These are phyloP conservation scores for Metschnikowia drakensbergensis DNA, from an alignment of 805 yeast species.

Conservation along the genomic window DNA sequence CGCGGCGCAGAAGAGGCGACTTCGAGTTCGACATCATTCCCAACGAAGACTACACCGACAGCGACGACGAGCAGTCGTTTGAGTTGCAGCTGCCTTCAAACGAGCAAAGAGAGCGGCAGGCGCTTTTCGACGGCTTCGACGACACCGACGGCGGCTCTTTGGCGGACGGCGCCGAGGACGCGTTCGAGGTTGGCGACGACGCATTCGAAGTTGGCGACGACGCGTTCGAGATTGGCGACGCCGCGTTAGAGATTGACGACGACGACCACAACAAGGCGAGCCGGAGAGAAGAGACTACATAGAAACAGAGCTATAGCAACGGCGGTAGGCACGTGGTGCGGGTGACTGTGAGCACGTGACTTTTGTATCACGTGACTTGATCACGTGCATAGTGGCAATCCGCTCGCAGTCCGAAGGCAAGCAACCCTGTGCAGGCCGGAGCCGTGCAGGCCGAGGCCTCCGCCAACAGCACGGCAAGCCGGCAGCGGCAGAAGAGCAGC, in stretches of 20 bases:
- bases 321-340: background rate
- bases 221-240: conserved; percentile 29
- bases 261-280: no score
- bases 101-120: conserved; percentile 36
- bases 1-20: conserved; percentile 58
- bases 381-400: background rate
- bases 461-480: no score
- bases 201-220: no score
- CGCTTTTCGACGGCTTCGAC: conserved; percentile 40
- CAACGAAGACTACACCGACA: conserved; percentile 52
- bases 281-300: no score
- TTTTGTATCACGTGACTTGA: background rate
- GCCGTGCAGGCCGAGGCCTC: no score
- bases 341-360: background rate
- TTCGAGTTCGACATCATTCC: conserved; percentile 77
- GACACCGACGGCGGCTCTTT: conserved; percentile 24
- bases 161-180: conserved; percentile 37
- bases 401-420: background rate
- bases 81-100: conserved; percentile 27
- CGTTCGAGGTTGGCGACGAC: conserved; percentile 41
- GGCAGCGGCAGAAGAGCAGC: no score
- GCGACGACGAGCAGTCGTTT: conserved; percentile 33
- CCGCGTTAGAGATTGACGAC: no score
- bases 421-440: background rate
- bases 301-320: no score